A percentile compares a stretch with the other conserved stretches of the same genome.
These are phyloP conservation scores for Scleroderma citrinum DNA, from an alignment of 768 basidiomycete species.

Conservation along the genomic window DNA sequence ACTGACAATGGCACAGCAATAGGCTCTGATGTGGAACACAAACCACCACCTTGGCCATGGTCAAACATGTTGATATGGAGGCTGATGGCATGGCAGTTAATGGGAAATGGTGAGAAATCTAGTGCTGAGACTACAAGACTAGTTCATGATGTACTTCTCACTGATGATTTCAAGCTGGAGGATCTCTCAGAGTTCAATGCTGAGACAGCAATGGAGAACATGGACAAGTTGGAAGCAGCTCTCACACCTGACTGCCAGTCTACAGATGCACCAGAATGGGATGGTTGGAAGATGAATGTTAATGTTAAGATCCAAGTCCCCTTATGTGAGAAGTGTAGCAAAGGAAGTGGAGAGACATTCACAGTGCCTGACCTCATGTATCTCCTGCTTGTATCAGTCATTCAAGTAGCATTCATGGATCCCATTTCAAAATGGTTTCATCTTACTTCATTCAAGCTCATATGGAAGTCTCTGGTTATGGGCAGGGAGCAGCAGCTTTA, in stretches of 20 bases:
- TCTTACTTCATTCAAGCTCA: constrained; percentile 17
- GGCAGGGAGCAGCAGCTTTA: constrained; percentile 5
- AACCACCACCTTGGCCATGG: constrained; percentile 1
- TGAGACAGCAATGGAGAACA: neutral
- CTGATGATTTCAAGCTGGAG: neutral
- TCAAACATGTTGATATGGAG: constrained; percentile 2
- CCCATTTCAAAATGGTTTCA: constrained; percentile 10
- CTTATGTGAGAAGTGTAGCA: neutral
- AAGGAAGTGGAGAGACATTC: constrained; percentile 1
- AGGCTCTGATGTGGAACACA: no score
- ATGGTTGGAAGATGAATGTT: neutral
- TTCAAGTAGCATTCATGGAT: constrained; percentile 8
- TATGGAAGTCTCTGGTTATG: constrained; percentile 5
- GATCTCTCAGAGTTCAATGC: constrained; percentile 4
- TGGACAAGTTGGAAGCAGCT: neutral
- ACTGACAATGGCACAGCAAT: no score
- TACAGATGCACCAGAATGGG: neutral
- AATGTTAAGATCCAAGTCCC: no score
- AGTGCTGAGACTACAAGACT: neutral
- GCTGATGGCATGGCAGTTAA: constrained; percentile 1
- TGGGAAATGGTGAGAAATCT: neutral
- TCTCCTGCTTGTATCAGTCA: constrained; percentile 9
- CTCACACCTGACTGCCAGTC: neutral
- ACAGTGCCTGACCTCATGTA: constrained; percentile 9
- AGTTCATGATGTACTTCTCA: neutral